Percentiles rank a stretch among this genome's conserved stretches.
Evolutionary conservation across 2,329 filamentous ascomycete species (phyloP).

Genomic region (Colletotrichum sp.): DNA sequence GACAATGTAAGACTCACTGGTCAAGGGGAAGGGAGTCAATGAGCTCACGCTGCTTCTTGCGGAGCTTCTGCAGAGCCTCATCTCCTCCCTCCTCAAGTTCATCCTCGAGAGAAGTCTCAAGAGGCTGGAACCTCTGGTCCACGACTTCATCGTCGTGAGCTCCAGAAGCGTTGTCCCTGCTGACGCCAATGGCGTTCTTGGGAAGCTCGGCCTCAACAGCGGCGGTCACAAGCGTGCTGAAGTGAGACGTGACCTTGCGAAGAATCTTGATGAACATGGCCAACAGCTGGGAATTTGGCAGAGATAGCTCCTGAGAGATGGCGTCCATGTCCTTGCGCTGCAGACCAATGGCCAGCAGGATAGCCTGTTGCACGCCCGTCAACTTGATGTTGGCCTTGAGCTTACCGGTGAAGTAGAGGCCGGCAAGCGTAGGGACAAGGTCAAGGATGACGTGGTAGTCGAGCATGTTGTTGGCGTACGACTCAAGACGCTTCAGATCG

Average conservation of each 20-base stretch:
- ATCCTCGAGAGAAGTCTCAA: slow-evolving; percentile 75
- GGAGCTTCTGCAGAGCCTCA: slow-evolving; percentile 72
- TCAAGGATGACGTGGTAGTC: slow-evolving; percentile 98
- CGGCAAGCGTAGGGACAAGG: slow-evolving; percentile 81
- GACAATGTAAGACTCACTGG: slow-evolving; percentile 60
- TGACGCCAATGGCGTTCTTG: slow-evolving; percentile 61
- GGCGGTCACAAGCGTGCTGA: slow-evolving; percentile 75
- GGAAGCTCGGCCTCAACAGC: slow-evolving; percentile 74
- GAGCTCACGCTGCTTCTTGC: slow-evolving; percentile 82
- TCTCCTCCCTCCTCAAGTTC: slow-evolving; percentile 86
- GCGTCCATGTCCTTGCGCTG: slow-evolving; percentile 88
- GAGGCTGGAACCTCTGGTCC: slow-evolving; percentile 70
- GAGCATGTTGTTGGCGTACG: slow-evolving; percentile 94
- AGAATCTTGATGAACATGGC: slow-evolving; percentile 98
- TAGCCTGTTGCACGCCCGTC: slow-evolving; percentile 81
- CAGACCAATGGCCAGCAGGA: slow-evolving; percentile 88
- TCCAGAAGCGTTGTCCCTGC: slow-evolving; percentile 62
- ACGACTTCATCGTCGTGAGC: slow-evolving; percentile 74
- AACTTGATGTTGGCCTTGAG: slow-evolving; percentile 72
- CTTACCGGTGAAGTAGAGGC: slow-evolving; percentile 83
- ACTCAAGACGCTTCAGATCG: slow-evolving; percentile 92
- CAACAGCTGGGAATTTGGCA: slow-evolving; percentile 80
- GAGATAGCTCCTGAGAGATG: slow-evolving; percentile 77
- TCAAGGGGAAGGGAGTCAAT: slow-evolving; percentile 92
- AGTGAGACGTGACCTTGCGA: slow-evolving; percentile 82